Evolutionary conservation across 164 flowering plant genomes (phyloP), one percentile per base, ranked within the genome.

Genomic region (Stephania cephalantha): DNA sequence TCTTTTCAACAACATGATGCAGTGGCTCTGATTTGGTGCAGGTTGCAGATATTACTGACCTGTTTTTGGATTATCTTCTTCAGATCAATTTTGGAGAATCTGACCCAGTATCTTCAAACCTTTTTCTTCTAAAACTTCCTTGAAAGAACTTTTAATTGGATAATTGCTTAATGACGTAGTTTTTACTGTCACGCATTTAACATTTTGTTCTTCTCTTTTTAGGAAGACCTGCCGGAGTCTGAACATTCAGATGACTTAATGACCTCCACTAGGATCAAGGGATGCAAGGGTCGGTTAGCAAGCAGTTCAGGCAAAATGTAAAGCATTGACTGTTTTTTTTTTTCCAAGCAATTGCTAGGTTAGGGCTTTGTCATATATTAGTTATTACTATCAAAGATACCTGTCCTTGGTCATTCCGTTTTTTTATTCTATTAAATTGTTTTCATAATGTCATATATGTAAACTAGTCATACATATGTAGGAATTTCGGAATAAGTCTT

Each of bases 31-130:
- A 53, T 73, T 30, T 11, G 53, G 53, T 73, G 50, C 69, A 93
- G 97, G 89, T 93, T 69, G n/a, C 81, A 68, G 96, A 93, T 74
- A 76, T 95, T 75, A 84, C 98, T 42, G 88, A 86, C 44, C 75
- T 79, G 86, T 85, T 93, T 46, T 83, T 78, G 78, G 85, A 79
- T 80, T 85, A 90, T 85, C 84, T 86, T 22, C 55, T 67, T 67
- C 75, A 74, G 79, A 75, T 73, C 72, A 79, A 78, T 67, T 93
- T 86, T 71, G 77, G 73, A 78, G 91, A 87, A 79, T 12, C 52
- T 25, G 77, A 69, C 10, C 55, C 52, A 67, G 35, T 70, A 73
- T 80, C 82, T 13, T 58, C 78, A 48, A 78, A 46, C 46, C 29
- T 45, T 70, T 74, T 75, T 48, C 70, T 73, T 53, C 95, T 91